phyloP scores from a whole-genome alignment of 129 eudicot genomes.

The Logfia minima region DNA sequence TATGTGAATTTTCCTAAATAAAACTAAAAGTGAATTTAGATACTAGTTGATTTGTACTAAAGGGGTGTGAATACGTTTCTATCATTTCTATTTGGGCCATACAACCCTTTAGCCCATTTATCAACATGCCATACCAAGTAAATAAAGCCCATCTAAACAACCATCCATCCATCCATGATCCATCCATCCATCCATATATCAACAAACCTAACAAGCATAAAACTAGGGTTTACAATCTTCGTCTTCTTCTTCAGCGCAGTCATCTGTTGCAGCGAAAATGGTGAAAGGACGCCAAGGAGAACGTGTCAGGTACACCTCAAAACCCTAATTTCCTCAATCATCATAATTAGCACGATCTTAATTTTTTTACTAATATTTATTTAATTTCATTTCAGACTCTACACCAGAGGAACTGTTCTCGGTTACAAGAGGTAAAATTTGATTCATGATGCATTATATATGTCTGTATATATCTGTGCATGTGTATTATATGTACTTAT shows the following conservation, averaged over 20 bases:
- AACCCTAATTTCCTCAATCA: not conserved
- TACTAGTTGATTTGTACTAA: too few relatives aligned
- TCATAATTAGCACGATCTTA: not conserved
- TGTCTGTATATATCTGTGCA: not conserved
- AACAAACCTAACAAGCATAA: not conserved
- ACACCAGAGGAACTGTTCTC: conserved; percentile 47
- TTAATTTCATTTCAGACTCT: conserved; percentile 28
- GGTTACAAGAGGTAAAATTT: conserved; percentile 43
- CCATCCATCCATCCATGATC: not conserved
- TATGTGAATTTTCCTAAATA: too few relatives aligned
- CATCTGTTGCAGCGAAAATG: conserved; percentile 34
- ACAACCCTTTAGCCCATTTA: not conserved
- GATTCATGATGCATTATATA: not conserved
- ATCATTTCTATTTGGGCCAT: not conserved
- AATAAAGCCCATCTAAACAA: conserved; percentile 5
- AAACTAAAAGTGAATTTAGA: too few relatives aligned
- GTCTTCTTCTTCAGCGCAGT: conserved; percentile 9
- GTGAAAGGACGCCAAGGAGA: conserved; percentile 54
- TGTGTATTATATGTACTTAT: too few relatives aligned
- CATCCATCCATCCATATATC: conserved; percentile 1
- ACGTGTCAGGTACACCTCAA: conserved; percentile 34
- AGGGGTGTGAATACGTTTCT: too few relatives aligned
- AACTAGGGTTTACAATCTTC: conserved; percentile 18
- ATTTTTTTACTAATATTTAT: not conserved
- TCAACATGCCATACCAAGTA: not conserved